Evolutionary conservation across 2,329 filamentous ascomycete genomes (phyloP).

Genomic region (Pseudogymnoascus sp.): DNA sequence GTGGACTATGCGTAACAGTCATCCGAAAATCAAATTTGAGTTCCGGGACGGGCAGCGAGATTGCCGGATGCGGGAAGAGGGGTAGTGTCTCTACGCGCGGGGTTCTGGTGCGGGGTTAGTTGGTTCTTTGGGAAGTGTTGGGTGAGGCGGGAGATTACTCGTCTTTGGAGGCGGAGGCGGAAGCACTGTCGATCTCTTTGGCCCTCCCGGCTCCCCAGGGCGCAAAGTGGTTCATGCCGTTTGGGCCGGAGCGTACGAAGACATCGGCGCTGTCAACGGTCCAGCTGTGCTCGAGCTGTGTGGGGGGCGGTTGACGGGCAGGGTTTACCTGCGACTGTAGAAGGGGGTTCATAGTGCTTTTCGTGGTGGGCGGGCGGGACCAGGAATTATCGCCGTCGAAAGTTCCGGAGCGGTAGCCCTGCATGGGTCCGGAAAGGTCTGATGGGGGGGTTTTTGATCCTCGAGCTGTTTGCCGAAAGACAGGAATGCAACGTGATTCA

Average conservation of each 20-base stretch:
- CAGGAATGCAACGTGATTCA: neutral
- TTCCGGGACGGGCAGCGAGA: slow-evolving; percentile 38
- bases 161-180: neutral
- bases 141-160: neutral
- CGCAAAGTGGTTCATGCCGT: neutral
- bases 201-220: neutral
- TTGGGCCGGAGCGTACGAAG: neutral
- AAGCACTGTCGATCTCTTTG: neutral
- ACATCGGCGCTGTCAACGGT: neutral
- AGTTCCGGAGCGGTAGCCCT: neutral
- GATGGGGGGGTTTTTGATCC: neutral
- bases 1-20: slow-evolving; percentile 37
- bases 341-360: neutral
- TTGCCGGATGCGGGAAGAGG: slow-evolving; percentile 28
- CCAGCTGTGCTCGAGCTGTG: neutral
- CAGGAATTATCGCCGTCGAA: neutral
- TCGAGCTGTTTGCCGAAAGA: neutral
- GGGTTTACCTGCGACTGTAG: neutral
- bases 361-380: neutral
- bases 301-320: neutral
- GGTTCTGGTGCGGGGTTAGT: neutral
- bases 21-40: slow-evolving; percentile 43
- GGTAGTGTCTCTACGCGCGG: neutral
- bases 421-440: neutral
- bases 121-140: neutral